Base-by-base conservation (phyloP, 352 stramenopile genomes). In the Globisporangium parvum region DNA sequence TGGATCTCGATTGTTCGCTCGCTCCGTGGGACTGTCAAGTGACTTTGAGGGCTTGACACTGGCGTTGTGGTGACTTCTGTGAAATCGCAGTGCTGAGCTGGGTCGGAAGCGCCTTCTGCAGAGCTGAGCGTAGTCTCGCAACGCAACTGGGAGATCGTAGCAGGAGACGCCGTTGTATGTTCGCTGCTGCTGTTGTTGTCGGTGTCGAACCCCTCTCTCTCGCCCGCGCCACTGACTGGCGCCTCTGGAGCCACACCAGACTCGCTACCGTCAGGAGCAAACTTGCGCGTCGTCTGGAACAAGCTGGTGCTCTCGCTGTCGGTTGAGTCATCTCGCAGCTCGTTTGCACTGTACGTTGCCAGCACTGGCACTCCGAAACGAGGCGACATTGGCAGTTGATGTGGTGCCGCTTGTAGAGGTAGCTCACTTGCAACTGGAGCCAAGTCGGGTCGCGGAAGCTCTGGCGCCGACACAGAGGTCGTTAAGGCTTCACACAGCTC, bases 281-380 rank as follows among this genome's bases (percentile, higher is more conserved):
- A 58, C 35, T 23, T 49, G 23, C 56, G 28, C 11, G 56, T 56
- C 48, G 48, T 51, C 8, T 40, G 33, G n/a, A 62, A 62, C 48
- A 57, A 23, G 2, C 39, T 24, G 5, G 50, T n/a, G 20, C 33
- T 33, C 26, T 21, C 17, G 6, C 39, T 44, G 39, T 44, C 39
- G 5, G 9, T 44, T 17, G 17, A 8, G 10, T 23, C 44, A 41
- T 9, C 41, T n/a, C 9, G 6, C 9, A 28, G 9, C 15, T 18
- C 21, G 42, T 14, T n/a, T 24, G 11, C 8, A 18, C 10, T 20
- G 18, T 28, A 1, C 4, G 37, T 10, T n/a, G 24, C 5, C 20
- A 17, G 17, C 12, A 37, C 18, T 33, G 28, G 3, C 18, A 20
- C 39, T 18, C 12, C 41, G 10, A 47, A 18, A 6, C 41, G 41